These are phyloP conservation scores for Venturia aucupariae DNA, from an alignment of 2,329 filamentous ascomycete species.

Conservation along the genomic window DNA sequence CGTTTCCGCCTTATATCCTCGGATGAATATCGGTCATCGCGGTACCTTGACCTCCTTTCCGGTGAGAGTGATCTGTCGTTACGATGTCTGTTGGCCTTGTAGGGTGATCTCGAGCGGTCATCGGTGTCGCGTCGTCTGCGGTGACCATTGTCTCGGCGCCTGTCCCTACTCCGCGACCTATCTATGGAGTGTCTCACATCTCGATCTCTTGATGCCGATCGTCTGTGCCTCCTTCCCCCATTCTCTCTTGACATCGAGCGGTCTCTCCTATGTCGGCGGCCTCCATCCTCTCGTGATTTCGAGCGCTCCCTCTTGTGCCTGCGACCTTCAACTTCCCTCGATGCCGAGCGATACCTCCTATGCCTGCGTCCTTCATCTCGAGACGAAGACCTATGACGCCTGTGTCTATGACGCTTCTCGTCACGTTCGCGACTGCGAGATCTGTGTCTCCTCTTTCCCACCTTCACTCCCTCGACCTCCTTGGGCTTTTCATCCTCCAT, in stretches of 20 bases:
- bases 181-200: background rate
- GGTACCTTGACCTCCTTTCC: background rate
- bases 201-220: background rate
- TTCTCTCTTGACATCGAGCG: background rate
- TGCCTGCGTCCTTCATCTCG: slow-evolving; percentile 1
- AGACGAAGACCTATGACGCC: slow-evolving; percentile 3
- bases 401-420: background rate
- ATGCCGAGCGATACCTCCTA: slow-evolving; percentile 2
- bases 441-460: slow-evolving; percentile 7
- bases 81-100: background rate
- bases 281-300: background rate
- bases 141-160: background rate
- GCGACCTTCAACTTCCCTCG: background rate
- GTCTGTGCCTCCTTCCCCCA: background rate
- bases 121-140: background rate
- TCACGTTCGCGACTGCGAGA: slow-evolving; percentile 4
- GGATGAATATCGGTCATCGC: background rate
- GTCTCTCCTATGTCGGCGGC: background rate
- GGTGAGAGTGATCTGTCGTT: background rate
- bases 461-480: background rate
- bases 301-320: background rate
- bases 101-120: background rate
- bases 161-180: background rate
- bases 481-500: background rate
- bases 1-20: background rate